Conservation (phyloP, 2,329 filamentous ascomycete species). For the Pseudogymnoascus sp. region DNA sequence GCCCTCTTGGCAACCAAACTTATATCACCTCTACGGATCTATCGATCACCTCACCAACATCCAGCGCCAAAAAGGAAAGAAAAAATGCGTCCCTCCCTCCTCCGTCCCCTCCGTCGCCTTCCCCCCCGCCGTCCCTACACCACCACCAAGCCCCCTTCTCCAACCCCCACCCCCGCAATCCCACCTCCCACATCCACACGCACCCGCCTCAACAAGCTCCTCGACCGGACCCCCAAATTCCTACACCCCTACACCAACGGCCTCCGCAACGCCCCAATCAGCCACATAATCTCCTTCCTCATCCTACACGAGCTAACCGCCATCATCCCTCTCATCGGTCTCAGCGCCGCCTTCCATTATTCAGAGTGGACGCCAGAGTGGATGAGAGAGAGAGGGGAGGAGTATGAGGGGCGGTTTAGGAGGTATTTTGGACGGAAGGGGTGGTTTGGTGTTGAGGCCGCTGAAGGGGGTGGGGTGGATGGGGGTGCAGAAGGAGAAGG, state of each 20-base stretch:
- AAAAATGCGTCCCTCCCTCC: background rate
- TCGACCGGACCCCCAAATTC: slow-evolving; percentile 45
- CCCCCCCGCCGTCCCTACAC: background rate
- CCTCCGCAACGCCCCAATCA: slow-evolving; percentile 69
- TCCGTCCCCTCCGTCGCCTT: background rate
- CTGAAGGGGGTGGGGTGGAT: slow-evolving; percentile 26
- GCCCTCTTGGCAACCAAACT: background rate
- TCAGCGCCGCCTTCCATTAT: slow-evolving; percentile 75
- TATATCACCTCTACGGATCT: background rate
- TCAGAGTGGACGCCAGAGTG: slow-evolving; percentile 60
- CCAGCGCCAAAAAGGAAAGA: background rate
- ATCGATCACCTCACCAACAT: background rate
- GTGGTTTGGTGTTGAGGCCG: slow-evolving; percentile 61
- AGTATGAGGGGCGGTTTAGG: slow-evolving; percentile 66
- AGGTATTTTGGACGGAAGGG: slow-evolving; percentile 70
- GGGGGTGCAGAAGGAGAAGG: slow-evolving; percentile 28
- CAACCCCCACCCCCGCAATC: background rate
- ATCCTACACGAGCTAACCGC: slow-evolving; percentile 90
- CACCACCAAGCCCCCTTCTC: slow-evolving; percentile 1
- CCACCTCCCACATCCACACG: background rate
- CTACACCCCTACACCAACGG: slow-evolving; percentile 62
- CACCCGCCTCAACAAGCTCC: slow-evolving; percentile 13
- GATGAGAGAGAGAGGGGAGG: slow-evolving; percentile 33
- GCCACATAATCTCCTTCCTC: slow-evolving; percentile 79
- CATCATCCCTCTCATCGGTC: slow-evolving; percentile 66